Evolutionary conservation across 352 stramenopile genomes (phyloP), one percentile per base, ranked within the genome.

Genomic region (Globisporangium irregulare): DNA sequence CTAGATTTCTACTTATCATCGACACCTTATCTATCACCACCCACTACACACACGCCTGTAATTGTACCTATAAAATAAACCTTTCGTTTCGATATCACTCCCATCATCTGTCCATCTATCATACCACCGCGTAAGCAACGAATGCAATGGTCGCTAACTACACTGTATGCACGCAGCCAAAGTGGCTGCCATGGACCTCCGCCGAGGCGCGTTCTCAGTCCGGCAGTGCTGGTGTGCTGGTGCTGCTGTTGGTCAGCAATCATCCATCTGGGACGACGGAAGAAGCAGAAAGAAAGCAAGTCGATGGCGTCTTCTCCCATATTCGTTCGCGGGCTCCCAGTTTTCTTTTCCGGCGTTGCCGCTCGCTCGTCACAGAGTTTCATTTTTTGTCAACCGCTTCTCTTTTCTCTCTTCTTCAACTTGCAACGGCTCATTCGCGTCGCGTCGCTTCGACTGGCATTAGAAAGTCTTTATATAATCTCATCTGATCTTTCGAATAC

Each of bases 1-100:
- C 56, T 51, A 51, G 38, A 51, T 64, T n/a, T n/a, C 57, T 65
- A 64, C 18, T 55, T 38, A 15, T 41, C 51, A 63, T 54, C 36
- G 34, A 64, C 41, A 34, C 50, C 27, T 43, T 43, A 58, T 66
- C 34, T 63, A 61, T 61, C 56, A 61, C 20, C 27, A n/a, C 27
- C 0, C 53, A 36, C 24, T 10, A 38, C 53, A 27, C 53, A 27
- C 25, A 24, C 55, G 14, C 20, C 38, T 60, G 55, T 46, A 60
- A 60, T 60, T 60, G 55, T 61, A 61, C 56, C 56, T 48, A 61
- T 61, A 61, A 46, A 61, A 34, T 48, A 61, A 34, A 48, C 15
- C 34, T 27, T 46, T n/a, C 2, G n/a, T 48, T 46, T 32, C 15
- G 41, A 50, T 41, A 41, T 15, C 36, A 15, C 36, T 12, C 36